Base-by-base conservation (phyloP, 495 filamentous ascomycete genomes). In the Hyaloscypha finlandica region DNA sequence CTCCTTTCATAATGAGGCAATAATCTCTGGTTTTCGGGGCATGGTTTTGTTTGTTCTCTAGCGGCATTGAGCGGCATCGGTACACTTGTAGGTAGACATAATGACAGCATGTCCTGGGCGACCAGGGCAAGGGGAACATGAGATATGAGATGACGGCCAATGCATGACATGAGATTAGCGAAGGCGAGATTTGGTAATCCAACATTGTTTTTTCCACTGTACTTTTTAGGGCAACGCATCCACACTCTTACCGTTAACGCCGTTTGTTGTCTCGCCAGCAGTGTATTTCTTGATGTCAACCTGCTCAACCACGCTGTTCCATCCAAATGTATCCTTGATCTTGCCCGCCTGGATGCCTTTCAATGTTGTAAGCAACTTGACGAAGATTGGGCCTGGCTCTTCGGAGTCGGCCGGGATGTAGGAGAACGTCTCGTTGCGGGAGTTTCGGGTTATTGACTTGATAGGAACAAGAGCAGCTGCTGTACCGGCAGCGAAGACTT, bases 381-480 rank as follows among this genome's bases (percentile, higher is more conserved):
- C 65, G 67, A 86, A 92, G 8, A 89, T 81, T 64, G 88, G 85
- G 1, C 93, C 94, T 1, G 87, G 84, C 59, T 94, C 86, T 55
- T 88, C 86, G n/a, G 81, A 77, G 8, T 76, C 77, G 0, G 86
- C 86, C 30, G 81, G 76, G n/a, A 86, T 82, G 69, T 89, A 94
- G 0, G 76, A 78, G 68, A 94, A 86, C 30, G 84, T 90, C 67
- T 94, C 89, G 59, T 78, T 75, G 32, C 69, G 59, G 61, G 76
- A 75, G 68, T 82, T 84, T 74, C 90, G 88, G 1, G 90, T 92
- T 69, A 99, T 96, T 59, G 89, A 93, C 61, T 88, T 88, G 74
- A 99, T 92, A 1, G 95, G 95, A 11, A 97, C 93, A 53, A 99
- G 80, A 1, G 92, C 91, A 0, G 94, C 95, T 5, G 95, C 95